Percentiles rank a stretch among this genome's conserved stretches.
Evolutionary conservation across 371 early-diverging fungal genomes (phyloP).

Genomic region (Furculomyces boomerangus): DNA sequence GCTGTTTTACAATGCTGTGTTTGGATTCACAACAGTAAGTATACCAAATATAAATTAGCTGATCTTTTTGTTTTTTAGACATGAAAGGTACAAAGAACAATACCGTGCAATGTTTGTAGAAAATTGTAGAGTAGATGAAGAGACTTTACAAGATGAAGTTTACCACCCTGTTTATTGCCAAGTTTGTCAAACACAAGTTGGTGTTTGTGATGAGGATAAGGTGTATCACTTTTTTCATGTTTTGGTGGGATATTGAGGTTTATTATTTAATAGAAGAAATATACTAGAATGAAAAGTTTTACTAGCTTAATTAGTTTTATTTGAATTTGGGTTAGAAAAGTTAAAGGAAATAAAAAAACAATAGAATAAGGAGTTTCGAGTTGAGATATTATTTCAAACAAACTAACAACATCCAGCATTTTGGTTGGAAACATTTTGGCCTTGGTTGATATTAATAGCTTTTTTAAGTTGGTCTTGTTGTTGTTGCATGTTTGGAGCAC

Average conservation of each 20-base stretch:
- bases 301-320: too few species aligned
- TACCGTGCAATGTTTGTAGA: slow-evolving; percentile 11
- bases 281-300: too few species aligned
- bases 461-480: slow-evolving; percentile 6
- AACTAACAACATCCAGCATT: slow-evolving; percentile 1
- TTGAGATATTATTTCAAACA: neutral
- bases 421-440: neutral
- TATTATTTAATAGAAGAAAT: too few species aligned
- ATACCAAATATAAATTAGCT: neutral
- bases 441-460: neutral
- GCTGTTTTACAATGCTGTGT: slow-evolving; percentile 1
- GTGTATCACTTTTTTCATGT: slow-evolving; percentile 18
- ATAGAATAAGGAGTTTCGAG: too few species aligned
- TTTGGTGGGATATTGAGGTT: neutral
- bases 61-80: slow-evolving; percentile 1
- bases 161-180: slow-evolving; percentile 12
- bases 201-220: slow-evolving; percentile 7
- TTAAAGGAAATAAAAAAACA: too few species aligned
- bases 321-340: too few species aligned
- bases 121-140: slow-evolving; percentile 7
- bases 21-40: slow-evolving; percentile 1
- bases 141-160: neutral
- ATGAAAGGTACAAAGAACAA: slow-evolving; percentile 11
- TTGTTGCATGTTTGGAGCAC: slow-evolving; percentile 15
- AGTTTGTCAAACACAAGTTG: slow-evolving; percentile 12